Evolutionary conservation across 495 filamentous ascomycete genomes (phyloP).

Genomic region (Platismatia glauca): DNA sequence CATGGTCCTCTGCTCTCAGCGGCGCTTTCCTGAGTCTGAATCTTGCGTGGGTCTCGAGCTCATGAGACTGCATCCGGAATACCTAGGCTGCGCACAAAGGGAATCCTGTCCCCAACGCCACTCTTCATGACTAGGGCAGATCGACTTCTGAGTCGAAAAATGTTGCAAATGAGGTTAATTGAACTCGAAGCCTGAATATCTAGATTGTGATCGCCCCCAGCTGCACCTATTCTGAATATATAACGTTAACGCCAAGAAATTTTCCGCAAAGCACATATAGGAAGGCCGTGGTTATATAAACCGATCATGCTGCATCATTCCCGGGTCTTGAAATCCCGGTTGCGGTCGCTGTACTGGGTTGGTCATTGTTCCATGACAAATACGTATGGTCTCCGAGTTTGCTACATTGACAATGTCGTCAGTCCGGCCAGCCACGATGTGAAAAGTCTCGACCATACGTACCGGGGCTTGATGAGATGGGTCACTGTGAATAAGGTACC

Average conservation of each 20-base stretch:
- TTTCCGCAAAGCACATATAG: neutral
- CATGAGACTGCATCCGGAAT: conserved; percentile 1
- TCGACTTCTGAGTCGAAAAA: neutral
- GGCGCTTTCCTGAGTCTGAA: neutral
- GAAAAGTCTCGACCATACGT: conserved; percentile 24
- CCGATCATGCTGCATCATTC: conserved; percentile 21
- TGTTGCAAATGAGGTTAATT: neutral
- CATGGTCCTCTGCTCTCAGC: neutral
- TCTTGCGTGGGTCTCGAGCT: neutral
- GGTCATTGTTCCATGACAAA: conserved; percentile 91
- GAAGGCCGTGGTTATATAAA: neutral
- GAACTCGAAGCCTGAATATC: neutral
- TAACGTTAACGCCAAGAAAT: conserved; percentile 6
- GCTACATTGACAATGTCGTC: conserved; percentile 34
- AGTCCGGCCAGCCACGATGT: conserved; percentile 11
- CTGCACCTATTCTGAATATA: conserved; percentile 4
- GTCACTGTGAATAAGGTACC: conserved; percentile 81
- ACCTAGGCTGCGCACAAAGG: neutral
- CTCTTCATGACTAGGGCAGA: neutral
- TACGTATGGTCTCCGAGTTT: conserved; percentile 98
- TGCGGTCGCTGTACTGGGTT: conserved; percentile 50
- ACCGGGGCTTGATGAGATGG: conserved; percentile 84
- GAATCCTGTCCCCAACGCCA: neutral
- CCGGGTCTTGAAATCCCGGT: conserved; percentile 37
- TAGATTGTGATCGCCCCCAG: neutral